These are phyloP conservation scores for Arabis alpina DNA, from an alignment of 345 rosid species.

Conservation along the genomic window DNA sequence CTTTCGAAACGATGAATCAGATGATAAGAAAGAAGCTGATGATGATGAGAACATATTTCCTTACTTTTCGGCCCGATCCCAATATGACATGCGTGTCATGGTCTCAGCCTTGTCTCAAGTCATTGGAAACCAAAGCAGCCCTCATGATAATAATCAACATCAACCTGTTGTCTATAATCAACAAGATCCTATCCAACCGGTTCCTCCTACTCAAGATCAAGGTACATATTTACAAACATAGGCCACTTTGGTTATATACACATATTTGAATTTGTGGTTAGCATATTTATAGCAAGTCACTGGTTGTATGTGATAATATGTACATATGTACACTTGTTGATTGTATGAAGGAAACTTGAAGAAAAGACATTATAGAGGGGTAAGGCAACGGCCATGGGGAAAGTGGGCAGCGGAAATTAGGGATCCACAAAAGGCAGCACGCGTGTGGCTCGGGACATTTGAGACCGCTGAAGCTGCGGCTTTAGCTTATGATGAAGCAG, in stretches of 20 bases:
- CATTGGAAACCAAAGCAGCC: conserved; percentile 47
- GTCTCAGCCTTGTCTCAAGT: conserved; percentile 79
- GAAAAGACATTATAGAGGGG: conserved; percentile 67
- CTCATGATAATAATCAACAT: conserved; percentile 38
- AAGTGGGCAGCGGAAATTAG: conserved; percentile 73
- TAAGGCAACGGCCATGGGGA: conserved; percentile 72
- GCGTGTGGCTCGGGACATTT: conserved; percentile 79
- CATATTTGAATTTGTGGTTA: not conserved
- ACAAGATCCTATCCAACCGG: conserved; percentile 33
- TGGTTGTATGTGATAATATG: conserved; percentile 4
- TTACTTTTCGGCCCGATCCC: conserved; percentile 63
- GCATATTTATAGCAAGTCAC: not conserved
- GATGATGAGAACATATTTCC: conserved; percentile 61
- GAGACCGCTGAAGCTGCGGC: conserved; percentile 84
- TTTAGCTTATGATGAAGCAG: conserved; percentile 80
- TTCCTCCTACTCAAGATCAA: conserved; percentile 43
- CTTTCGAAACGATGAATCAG: conserved; percentile 48
- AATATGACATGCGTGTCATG: conserved; percentile 65
- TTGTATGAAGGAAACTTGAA: conserved; percentile 43
- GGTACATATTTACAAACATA: conserved; percentile 17
- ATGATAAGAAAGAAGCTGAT: conserved; percentile 50
- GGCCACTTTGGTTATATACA: not conserved
- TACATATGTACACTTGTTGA: not conserved
- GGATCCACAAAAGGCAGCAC: conserved; percentile 66
- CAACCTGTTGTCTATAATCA: conserved; percentile 37